Percentiles rank a stretch among this genome's conserved stretches.
These are phyloP conservation scores for Spathaspora girioi DNA, from an alignment of 805 yeast species.

Conservation along the genomic window DNA sequence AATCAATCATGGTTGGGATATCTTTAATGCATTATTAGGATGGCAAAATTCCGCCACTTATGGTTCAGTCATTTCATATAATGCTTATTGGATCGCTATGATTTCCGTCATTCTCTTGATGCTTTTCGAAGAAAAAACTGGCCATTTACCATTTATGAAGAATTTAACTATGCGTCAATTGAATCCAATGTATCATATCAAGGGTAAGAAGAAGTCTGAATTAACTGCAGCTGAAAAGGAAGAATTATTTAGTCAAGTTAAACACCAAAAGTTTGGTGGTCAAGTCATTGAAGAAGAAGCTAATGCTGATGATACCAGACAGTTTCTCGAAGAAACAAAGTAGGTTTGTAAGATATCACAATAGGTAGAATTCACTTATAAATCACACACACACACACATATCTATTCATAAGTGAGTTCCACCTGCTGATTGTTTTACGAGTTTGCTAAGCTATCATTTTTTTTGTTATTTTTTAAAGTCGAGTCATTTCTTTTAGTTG, in stretches of 20 bases:
- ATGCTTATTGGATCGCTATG: slow-evolving; percentile 75
- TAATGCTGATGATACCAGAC: not conserved
- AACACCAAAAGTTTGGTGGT: slow-evolving; percentile 9
- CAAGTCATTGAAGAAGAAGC: not conserved
- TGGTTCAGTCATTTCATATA: slow-evolving; percentile 83
- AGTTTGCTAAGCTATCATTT: not conserved
- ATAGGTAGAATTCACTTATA: not conserved
- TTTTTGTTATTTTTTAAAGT: not conserved
- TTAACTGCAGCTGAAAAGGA: slow-evolving; percentile 50
- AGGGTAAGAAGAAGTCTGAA: slow-evolving; percentile 39
- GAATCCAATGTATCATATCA: slow-evolving; percentile 34
- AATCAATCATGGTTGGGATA: slow-evolving; percentile 88
- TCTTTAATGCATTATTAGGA: slow-evolving; percentile 85
- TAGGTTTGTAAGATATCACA: not conserved
- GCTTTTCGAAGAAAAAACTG: slow-evolving; percentile 75
- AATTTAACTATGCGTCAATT: slow-evolving; percentile 24
- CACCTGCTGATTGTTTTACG: not conserved
- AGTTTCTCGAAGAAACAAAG: not conserved
- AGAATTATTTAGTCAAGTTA: slow-evolving; percentile 41
- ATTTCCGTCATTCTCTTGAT: slow-evolving; percentile 53
- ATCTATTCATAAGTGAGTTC: not conserved
- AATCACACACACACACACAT: slow-evolving; percentile 1
- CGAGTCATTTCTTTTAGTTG: not conserved
- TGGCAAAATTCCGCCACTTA: slow-evolving; percentile 95
- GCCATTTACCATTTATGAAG: slow-evolving; percentile 68